These are phyloP conservation scores for Thielaviopsis cerberus DNA, from an alignment of 2,329 filamentous ascomycete species.

Conservation along the genomic window DNA sequence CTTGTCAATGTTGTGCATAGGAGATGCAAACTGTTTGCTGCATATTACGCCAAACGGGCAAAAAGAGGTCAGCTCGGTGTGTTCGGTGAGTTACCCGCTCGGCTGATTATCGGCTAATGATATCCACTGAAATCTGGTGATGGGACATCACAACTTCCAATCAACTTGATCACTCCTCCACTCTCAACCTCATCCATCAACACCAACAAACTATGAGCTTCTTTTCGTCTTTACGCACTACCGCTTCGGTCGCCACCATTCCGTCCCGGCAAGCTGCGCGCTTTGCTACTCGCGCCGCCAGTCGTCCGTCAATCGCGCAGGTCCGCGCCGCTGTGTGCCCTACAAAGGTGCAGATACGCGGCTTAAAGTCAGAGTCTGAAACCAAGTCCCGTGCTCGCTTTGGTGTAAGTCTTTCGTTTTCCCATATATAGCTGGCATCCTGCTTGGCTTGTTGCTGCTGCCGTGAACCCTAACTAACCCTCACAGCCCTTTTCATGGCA, in stretches of 20 bases:
- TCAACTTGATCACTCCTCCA: neutral
- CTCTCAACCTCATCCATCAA: neutral
- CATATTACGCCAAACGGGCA: neutral
- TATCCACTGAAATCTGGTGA: constrained; percentile 1
- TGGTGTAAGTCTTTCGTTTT: constrained; percentile 25
- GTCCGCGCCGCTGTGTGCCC: neutral
- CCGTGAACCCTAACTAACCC: neutral
- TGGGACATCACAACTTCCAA: neutral
- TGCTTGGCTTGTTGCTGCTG: neutral
- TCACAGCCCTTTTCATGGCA: constrained; percentile 79
- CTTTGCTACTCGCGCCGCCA: constrained; percentile 8
- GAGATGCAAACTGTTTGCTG: neutral
- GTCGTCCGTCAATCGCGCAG: neutral
- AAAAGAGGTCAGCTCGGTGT: constrained; percentile 11
- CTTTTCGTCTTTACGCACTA: neutral
- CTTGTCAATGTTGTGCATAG: neutral
- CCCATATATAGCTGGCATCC: neutral
- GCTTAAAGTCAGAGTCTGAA: constrained; percentile 38
- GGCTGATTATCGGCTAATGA: neutral
- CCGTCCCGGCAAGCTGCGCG: constrained; percentile 1
- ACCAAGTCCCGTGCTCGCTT: constrained; percentile 38
- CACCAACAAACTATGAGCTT: neutral
- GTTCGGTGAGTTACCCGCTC: neutral
- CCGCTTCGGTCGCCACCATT: neutral
- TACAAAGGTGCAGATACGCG: constrained; percentile 12